Evolutionary conservation across 148 eudicot species (phyloP), one percentile per base, ranked within the genome.

Genomic region (Bassia scoparia): DNA sequence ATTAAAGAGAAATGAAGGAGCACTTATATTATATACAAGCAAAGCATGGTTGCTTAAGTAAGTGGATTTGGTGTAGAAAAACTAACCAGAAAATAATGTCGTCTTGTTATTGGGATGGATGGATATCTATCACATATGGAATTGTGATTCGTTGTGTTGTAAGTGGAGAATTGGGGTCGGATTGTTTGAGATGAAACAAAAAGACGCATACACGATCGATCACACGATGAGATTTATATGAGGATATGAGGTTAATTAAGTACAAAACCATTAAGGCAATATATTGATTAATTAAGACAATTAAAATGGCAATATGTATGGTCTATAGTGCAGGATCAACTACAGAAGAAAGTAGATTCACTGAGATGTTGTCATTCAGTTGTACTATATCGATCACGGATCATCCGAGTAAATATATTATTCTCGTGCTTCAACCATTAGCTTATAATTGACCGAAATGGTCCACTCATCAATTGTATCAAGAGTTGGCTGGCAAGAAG

Each of bases 11-110:
- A 10, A 67, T 44, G 53, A 68, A 31, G 59, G 35, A 48, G 43
- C 58, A 68, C 71, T 50, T 69, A 69, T 24, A 61, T 60, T n/a
- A n/a, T n/a, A n/a, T n/a, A n/a, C n/a, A n/a, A n/a, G n/a, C n/a
- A n/a, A n/a, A 37, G 67, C 75, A 72, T 72, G 75, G 67, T 59
- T 18, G 75, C 75, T 59, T 18, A 8, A 72, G 54, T 41, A 72
- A 72, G 67, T 44, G 58, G 67, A 60, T 72, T 61, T 72, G 75
- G 75, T 72, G 17, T 27, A 61, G 18, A 71, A 60, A 26, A 26
- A 43, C 34, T 58, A 50, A 46, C 67, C 30, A 21, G 12, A 24
- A 37, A 74, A 49, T 3, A 52, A 54, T 74, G 68, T 67, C 54
- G 53, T 38, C 17, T 33, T 50, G 37, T 65, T 7, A 37, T 53